phyloP scores from a whole-genome alignment of 768 basidiomycete genomes.

The Candolleomyces eurysporus region DNA sequence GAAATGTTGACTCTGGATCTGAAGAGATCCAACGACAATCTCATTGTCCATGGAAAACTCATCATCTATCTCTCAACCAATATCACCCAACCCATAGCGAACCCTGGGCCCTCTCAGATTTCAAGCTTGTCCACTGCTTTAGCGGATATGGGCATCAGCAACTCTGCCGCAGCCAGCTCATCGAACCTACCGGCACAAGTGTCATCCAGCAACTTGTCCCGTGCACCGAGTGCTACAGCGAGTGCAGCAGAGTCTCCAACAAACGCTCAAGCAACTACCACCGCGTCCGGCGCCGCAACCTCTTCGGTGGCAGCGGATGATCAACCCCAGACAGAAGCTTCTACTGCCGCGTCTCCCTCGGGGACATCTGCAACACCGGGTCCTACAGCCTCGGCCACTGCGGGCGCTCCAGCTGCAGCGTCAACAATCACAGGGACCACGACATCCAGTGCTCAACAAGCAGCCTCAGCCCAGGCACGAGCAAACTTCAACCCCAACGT shows the following conservation, averaged over 20 bases:
- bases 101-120: conserved; percentile 76
- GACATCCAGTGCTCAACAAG: not conserved
- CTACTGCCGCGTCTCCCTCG: conserved; percentile 13
- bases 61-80: conserved; percentile 97
- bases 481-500: conserved; percentile 90
- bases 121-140: conserved; percentile 57
- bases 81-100: conserved; percentile 76
- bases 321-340: conserved; percentile 17
- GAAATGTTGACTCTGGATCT: conserved; percentile 97
- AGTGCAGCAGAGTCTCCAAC: conserved; percentile 36
- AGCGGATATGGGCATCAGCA: conserved; percentile 58
- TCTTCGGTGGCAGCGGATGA: conserved; percentile 15
- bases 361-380: conserved; percentile 15
- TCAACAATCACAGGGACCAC: conserved; percentile 14
- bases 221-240: conserved; percentile 63
- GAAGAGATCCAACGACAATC: conserved; percentile 98
- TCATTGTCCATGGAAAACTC: conserved; percentile 96
- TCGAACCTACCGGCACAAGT: conserved; percentile 45
- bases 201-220: conserved; percentile 49
- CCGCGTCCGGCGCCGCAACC: conserved; percentile 18
- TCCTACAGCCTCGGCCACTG: conserved; percentile 13
- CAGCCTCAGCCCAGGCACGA: conserved; percentile 30
- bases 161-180: conserved; percentile 59
- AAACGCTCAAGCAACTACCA: conserved; percentile 31
- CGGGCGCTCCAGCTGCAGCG: conserved; percentile 22